Conservation (phyloP, 345 rosid genomes). For the Eucalyptus cloeziana region DNA sequence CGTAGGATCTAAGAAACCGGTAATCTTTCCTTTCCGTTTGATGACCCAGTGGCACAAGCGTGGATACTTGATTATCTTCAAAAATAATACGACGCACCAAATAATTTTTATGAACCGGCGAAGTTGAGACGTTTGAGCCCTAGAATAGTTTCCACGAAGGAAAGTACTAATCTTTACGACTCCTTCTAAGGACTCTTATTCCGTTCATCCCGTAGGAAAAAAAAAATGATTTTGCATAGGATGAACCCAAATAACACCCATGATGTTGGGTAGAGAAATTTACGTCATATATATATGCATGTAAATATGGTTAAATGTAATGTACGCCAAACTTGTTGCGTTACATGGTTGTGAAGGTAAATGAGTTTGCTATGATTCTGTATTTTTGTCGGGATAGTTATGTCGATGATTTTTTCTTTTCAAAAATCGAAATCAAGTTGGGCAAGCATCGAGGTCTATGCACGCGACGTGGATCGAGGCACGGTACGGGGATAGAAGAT, state of each 20-base stretch:
- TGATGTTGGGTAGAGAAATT: not conserved
- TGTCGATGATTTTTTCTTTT: not conserved
- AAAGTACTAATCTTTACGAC: too few species aligned
- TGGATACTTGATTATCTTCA: not conserved
- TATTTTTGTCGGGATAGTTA: accelerated
- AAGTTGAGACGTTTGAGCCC: not conserved
- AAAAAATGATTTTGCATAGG: not conserved
- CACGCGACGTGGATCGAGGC: not conserved
- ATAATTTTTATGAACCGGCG: not conserved
- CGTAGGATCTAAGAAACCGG: not conserved
- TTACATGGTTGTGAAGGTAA: accelerated
- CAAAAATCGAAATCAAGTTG: accelerated
- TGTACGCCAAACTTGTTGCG: accelerated
- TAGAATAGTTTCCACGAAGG: not conserved
- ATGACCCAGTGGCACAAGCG: not conserved
- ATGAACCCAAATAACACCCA: not conserved
- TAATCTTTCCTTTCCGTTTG: not conserved
- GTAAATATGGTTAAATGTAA: not conserved
- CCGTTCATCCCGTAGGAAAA: accelerated
- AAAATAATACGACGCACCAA: not conserved
- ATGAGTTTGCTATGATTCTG: accelerated
- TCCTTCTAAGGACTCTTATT: not conserved
- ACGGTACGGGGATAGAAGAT: accelerated
- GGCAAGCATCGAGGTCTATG: accelerated
- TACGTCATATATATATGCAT: not conserved